Evolutionary conservation across 441 rosid genomes (phyloP).

Genomic region (Jatropha podagrica): DNA sequence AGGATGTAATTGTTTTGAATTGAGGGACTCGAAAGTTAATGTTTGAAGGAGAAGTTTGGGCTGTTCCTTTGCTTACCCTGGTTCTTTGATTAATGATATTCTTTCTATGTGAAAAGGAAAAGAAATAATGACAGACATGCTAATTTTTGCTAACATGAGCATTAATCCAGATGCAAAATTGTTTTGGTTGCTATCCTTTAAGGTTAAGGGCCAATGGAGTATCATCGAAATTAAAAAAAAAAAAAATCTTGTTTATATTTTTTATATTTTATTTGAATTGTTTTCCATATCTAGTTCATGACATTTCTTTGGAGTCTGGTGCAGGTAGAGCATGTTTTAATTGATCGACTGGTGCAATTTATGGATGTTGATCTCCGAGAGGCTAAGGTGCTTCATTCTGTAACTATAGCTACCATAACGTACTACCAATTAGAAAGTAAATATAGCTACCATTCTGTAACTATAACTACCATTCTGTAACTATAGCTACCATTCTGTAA

Average conservation of each 20-base stretch:
- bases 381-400: conserved; percentile 54
- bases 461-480: not conserved
- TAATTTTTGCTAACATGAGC: no score
- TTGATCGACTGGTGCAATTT: conserved; percentile 70
- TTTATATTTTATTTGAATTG: conserved; percentile 10
- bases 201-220: not conserved
- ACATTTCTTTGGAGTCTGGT: conserved; percentile 9
- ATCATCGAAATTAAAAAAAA: not conserved
- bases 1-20: not conserved
- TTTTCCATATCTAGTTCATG: conserved; percentile 19
- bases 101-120: not conserved
- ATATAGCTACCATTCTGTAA: not conserved
- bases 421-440: not conserved
- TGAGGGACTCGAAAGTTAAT: not conserved
- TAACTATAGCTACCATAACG: conserved; percentile 9
- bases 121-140: not conserved
- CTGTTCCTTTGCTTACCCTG: not conserved
- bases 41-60: not conserved
- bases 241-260: not conserved
- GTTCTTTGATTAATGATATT: not conserved
- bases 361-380: conserved; percentile 70
- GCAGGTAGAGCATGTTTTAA: conserved; percentile 82
- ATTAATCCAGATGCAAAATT: no score
- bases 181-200: not conserved
- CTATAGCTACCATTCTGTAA: not conserved